These are phyloP conservation scores for Exophiala oligosperma DNA, from an alignment of 2,329 filamentous ascomycete genomes.

Conservation along the genomic window DNA sequence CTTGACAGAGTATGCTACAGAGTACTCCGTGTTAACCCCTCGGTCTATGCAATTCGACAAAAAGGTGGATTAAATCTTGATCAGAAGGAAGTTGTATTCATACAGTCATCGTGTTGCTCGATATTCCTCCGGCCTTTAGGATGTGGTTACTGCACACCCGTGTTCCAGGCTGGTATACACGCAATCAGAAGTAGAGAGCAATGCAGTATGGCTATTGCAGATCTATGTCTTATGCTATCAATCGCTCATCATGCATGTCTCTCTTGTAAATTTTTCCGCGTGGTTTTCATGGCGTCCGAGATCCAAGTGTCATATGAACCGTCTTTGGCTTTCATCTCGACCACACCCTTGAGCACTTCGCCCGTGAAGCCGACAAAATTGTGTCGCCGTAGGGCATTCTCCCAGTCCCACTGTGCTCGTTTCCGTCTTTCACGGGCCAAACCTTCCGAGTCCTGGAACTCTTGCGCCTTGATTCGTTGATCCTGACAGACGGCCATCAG, in stretches of 20 bases:
- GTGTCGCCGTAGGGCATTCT: conserved; percentile 86
- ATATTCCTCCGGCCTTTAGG: too few relatives aligned
- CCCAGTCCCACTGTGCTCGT: conserved; percentile 84
- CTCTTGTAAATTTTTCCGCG: conserved; percentile 41
- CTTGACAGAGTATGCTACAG: too few relatives aligned
- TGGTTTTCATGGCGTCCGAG: conserved; percentile 60
- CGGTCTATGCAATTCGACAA: too few relatives aligned
- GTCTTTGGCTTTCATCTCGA: conserved; percentile 68
- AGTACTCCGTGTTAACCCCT: too few relatives aligned
- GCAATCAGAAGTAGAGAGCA: background rate
- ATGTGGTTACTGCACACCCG: too few relatives aligned
- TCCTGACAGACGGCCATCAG: conserved; percentile 89
- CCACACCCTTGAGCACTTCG: conserved; percentile 84
- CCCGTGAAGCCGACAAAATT: conserved; percentile 97
- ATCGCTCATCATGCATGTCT: conserved; percentile 20
- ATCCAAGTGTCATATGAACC: conserved; percentile 79
- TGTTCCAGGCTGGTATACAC: too few relatives aligned
- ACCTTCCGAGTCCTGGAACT: conserved; percentile 79
- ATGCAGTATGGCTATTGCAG: conserved; percentile 2
- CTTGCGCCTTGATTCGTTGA: conserved; percentile 70
- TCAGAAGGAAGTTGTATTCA: too few relatives aligned
- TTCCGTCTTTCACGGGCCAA: conserved; percentile 80
- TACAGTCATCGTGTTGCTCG: too few relatives aligned
- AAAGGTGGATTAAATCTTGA: too few relatives aligned
- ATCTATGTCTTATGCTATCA: background rate